A percentile compares a stretch with the other conserved stretches of the same genome.
phyloP scores from a whole-genome alignment of 2,329 filamentous ascomycete genomes.

The Akanthomyces lecanii region DNA sequence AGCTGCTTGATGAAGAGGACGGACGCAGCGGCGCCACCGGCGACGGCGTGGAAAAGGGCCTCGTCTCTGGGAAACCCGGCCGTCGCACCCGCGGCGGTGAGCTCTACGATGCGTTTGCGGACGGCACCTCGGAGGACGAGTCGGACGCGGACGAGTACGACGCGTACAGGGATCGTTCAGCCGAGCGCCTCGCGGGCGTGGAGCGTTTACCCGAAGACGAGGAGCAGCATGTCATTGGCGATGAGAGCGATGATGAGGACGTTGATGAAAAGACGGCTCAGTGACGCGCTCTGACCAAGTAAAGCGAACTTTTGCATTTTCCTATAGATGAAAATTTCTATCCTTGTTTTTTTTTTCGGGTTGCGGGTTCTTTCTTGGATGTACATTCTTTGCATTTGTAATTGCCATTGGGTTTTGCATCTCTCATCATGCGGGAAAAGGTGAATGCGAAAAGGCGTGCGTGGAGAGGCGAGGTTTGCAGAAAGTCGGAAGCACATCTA shows the following conservation, averaged over 20 bases:
- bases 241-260: slow-evolving; percentile 38
- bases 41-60: slow-evolving; percentile 41
- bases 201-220: slow-evolving; percentile 28
- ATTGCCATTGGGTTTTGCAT: too few species aligned
- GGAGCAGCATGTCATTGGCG: slow-evolving; percentile 49
- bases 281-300: background rate
- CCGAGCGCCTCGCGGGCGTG: slow-evolving; percentile 25
- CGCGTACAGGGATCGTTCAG: slow-evolving; percentile 38
- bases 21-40: slow-evolving; percentile 57
- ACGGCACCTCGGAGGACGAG: slow-evolving; percentile 66
- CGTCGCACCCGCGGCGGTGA: slow-evolving; percentile 70
- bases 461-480: too few species aligned
- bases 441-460: too few species aligned
- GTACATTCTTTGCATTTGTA: too few species aligned
- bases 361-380: too few species aligned
- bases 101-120: slow-evolving; percentile 95
- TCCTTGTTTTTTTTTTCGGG: background rate
- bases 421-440: too few species aligned
- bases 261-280: slow-evolving; percentile 6
- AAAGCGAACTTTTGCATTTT: background rate
- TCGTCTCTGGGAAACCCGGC: slow-evolving; percentile 37
- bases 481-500: too few species aligned
- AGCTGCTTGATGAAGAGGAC: slow-evolving; percentile 83
- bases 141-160: slow-evolving; percentile 40
- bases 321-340: background rate